Evolutionary conservation across 2,329 filamentous ascomycete species (phyloP).

Genomic region (Alternaria novae-zelandiae): DNA sequence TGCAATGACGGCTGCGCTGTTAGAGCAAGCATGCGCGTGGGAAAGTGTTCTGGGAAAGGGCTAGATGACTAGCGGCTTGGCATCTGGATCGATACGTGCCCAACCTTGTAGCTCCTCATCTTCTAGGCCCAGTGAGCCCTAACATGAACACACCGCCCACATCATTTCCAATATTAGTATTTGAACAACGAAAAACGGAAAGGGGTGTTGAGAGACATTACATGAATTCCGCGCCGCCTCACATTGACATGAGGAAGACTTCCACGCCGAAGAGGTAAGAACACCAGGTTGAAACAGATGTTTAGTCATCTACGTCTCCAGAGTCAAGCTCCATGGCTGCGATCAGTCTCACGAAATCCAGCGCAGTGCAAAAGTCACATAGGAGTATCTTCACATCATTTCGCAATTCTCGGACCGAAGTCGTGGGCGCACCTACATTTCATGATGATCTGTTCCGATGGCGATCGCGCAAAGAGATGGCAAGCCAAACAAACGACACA

Average conservation of each 20-base stretch:
- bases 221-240: background rate
- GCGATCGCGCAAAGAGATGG: background rate
- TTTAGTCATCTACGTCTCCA: background rate
- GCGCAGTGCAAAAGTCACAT: background rate
- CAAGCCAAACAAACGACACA: background rate
- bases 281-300: background rate
- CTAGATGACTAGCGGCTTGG: background rate
- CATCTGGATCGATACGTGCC: background rate
- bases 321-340: background rate
- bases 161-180: background rate
- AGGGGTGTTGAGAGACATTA: background rate
- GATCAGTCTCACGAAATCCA: background rate
- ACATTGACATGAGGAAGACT: background rate
- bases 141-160: background rate
- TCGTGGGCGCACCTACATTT: fast-evolving
- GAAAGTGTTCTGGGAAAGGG: background rate
- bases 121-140: background rate
- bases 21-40: background rate
- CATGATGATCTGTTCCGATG: background rate
- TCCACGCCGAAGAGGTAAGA: background rate
- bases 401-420: background rate
- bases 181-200: background rate
- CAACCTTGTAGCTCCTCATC: background rate
- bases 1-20: background rate
- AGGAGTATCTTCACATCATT: background rate